These are phyloP conservation scores for Hymenoscyphus salicellus DNA, from an alignment of 2,329 filamentous ascomycete species.

Conservation along the genomic window DNA sequence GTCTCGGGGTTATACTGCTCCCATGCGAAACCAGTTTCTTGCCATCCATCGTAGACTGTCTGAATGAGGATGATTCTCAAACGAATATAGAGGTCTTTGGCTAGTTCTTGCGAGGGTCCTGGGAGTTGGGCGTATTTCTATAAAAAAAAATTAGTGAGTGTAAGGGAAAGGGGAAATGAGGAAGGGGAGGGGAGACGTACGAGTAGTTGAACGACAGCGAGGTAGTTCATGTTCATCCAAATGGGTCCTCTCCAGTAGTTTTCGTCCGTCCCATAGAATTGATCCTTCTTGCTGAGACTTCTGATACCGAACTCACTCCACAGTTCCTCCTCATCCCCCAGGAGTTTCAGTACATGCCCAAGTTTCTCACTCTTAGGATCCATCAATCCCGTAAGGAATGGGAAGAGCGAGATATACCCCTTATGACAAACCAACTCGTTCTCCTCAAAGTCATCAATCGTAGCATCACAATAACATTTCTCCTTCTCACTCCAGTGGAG, in stretches of 20 bases:
- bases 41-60: slow-evolving; percentile 85
- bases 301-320: slow-evolving; percentile 88
- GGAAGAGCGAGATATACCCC: slow-evolving; percentile 91
- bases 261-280: slow-evolving; percentile 83
- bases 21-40: slow-evolving; percentile 93
- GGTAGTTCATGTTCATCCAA: slow-evolving; percentile 96
- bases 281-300: slow-evolving; percentile 79
- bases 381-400: slow-evolving; percentile 82
- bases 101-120: slow-evolving; percentile 67
- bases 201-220: slow-evolving; percentile 73
- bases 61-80: slow-evolving; percentile 82
- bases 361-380: slow-evolving; percentile 71
- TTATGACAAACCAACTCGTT: slow-evolving; percentile 88
- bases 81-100: slow-evolving; percentile 69
- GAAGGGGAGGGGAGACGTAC: slow-evolving; percentile 50
- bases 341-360: slow-evolving; percentile 70
- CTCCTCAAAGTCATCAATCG: slow-evolving; percentile 93
- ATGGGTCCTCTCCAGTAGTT: slow-evolving; percentile 97
- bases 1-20: slow-evolving; percentile 97
- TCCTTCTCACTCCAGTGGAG: slow-evolving; percentile 85
- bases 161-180: not conserved
- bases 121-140: slow-evolving; percentile 55
- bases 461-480: slow-evolving; percentile 89
- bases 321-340: slow-evolving; percentile 79
- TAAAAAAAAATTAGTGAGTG: slow-evolving; percentile 50